Evolutionary conservation across 2,329 filamentous ascomycete genomes (phyloP).

Genomic region (Elsinoe arachidis): DNA sequence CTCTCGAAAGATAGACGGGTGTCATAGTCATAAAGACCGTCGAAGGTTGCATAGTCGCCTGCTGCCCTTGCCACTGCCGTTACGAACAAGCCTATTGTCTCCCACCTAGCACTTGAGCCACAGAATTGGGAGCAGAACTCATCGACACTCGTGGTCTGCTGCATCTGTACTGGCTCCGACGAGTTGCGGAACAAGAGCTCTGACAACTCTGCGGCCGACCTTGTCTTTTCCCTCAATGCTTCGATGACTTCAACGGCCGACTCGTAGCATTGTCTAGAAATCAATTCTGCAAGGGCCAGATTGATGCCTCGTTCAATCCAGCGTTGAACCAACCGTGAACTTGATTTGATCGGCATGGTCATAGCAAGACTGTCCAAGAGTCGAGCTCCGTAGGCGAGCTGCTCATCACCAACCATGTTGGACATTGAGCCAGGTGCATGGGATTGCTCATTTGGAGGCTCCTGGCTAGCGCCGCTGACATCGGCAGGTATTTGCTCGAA

Average conservation of each 20-base stretch:
- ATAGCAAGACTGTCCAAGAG: constrained; percentile 18
- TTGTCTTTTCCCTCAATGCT: constrained; percentile 9
- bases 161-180: constrained; percentile 14
- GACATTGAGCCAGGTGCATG: not conserved
- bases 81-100: constrained; percentile 34
- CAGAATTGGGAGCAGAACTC: constrained; percentile 17
- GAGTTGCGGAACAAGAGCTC: constrained; percentile 15
- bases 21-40: constrained; percentile 23
- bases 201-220: not conserved
- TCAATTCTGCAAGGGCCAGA: constrained; percentile 22
- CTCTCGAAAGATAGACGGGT: constrained; percentile 20
- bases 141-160: constrained; percentile 6
- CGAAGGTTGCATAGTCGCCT: constrained; percentile 25
- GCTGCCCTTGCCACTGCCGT: constrained; percentile 32
- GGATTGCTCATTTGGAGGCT: not conserved
- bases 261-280: constrained; percentile 20
- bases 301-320: constrained; percentile 24
- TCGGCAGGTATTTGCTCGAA: constrained; percentile 26
- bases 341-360: constrained; percentile 15
- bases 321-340: constrained; percentile 19
- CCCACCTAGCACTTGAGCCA: constrained; percentile 30
- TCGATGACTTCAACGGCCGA: constrained; percentile 17
- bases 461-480: not conserved
- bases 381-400: constrained; percentile 18
- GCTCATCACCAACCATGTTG: constrained; percentile 16